These are phyloP conservation scores for Colletotrichum horii DNA, from an alignment of 2,329 filamentous ascomycete species.

Conservation along the genomic window DNA sequence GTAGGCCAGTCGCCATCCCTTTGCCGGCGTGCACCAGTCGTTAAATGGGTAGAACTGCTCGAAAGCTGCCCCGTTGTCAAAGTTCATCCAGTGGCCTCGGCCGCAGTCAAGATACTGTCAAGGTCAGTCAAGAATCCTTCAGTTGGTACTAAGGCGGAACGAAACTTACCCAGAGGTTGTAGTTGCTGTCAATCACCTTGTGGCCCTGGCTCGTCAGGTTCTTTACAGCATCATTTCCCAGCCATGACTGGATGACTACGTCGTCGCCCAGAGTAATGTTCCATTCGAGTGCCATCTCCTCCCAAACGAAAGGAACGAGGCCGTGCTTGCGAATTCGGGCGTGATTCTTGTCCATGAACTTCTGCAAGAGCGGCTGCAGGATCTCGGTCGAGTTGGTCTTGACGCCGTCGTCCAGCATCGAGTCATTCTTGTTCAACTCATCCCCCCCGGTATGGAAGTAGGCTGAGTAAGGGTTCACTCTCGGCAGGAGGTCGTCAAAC, in stretches of 20 bases:
- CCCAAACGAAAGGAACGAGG: conserved; percentile 81
- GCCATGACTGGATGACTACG: conserved; percentile 82
- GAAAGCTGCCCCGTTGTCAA: conserved; percentile 60
- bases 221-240: conserved; percentile 66
- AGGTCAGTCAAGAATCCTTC: not conserved
- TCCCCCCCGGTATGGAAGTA: conserved; percentile 91
- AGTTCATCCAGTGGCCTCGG: conserved; percentile 79
- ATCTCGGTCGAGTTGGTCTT: conserved; percentile 67
- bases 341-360: conserved; percentile 76
- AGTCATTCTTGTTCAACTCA: conserved; percentile 81
- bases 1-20: conserved; percentile 85
- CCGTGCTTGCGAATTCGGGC: conserved; percentile 66
- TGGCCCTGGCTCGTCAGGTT: conserved; percentile 67
- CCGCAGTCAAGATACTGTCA: conserved; percentile 82
- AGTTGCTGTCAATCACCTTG: conserved; percentile 77
- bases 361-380: conserved; percentile 77
- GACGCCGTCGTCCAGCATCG: conserved; percentile 75
- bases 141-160: not conserved
- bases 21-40: conserved; percentile 82
- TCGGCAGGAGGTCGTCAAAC: conserved; percentile 78
- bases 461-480: conserved; percentile 69
- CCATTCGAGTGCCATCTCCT: conserved; percentile 83
- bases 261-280: conserved; percentile 74
- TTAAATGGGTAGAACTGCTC: conserved; percentile 69
- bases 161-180: conserved; percentile 73